Conservation (phyloP, 2,329 filamentous ascomycete genomes). For the Colletotrichum destructivum region DNA sequence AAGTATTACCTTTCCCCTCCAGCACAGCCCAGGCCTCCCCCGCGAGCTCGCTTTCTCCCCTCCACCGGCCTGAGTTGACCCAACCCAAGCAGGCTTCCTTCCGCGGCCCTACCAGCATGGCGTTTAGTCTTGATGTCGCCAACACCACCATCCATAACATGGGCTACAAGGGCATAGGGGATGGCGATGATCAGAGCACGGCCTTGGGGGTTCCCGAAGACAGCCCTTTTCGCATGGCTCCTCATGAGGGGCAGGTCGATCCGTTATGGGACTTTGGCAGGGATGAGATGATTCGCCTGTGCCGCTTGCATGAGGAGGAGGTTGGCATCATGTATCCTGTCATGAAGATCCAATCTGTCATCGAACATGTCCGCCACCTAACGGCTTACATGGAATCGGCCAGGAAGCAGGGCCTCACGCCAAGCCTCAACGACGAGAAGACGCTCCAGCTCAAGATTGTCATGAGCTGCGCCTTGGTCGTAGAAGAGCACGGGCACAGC, state of each 20-base stretch:
- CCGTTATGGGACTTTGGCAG: constrained; percentile 85
- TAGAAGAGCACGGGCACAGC: constrained; percentile 86
- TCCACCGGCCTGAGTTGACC: constrained; percentile 61
- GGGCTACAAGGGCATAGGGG: constrained; percentile 81
- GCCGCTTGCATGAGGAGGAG: constrained; percentile 88
- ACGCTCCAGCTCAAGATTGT: constrained; percentile 86
- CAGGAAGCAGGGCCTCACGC: constrained; percentile 52
- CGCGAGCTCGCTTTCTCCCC: constrained; percentile 60
- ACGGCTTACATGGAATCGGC: constrained; percentile 78
- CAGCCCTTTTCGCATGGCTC: constrained; percentile 27
- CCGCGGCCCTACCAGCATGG: constrained; percentile 87
- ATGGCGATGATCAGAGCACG: constrained; percentile 72
- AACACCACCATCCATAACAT: constrained; percentile 90
- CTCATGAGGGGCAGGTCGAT: constrained; percentile 62
- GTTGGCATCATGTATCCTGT: constrained; percentile 94
- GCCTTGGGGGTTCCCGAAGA: constrained; percentile 36
- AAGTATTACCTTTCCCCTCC: constrained; percentile 53
- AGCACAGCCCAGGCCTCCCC: constrained; percentile 59
- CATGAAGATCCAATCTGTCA: constrained; percentile 79
- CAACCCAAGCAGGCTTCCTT: constrained; percentile 76
- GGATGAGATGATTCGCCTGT: constrained; percentile 85
- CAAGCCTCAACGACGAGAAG: constrained; percentile 64
- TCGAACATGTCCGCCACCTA: constrained; percentile 78
- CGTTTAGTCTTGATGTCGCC: constrained; percentile 89
- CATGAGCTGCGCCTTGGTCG: constrained; percentile 81